Evolutionary conservation across 2,329 filamentous ascomycete genomes (phyloP).

Genomic region (Aspergillus tanneri): DNA sequence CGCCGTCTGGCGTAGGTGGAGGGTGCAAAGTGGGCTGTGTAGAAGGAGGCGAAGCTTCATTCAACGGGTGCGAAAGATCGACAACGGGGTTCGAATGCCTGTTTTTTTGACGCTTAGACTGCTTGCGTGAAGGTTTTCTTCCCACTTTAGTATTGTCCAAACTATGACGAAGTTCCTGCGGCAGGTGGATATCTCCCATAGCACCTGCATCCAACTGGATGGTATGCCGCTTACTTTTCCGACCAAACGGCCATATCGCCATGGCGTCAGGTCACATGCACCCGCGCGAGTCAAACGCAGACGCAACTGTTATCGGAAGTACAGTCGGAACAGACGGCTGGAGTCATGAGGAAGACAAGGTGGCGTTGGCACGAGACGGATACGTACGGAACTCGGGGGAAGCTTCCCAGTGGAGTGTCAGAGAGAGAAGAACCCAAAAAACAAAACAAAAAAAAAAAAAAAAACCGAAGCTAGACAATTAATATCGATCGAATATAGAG

Average conservation of each 20-base stretch:
- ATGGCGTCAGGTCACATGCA: slow-evolving; percentile 48
- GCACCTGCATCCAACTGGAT: slow-evolving; percentile 57
- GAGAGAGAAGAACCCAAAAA: too few relatives aligned
- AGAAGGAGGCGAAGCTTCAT: slow-evolving; percentile 14
- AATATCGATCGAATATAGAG: too few relatives aligned
- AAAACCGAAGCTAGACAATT: slow-evolving; percentile 4
- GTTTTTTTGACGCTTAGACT: slow-evolving; percentile 36
- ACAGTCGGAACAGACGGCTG: slow-evolving; percentile 21
- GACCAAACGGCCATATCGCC: slow-evolving; percentile 82
- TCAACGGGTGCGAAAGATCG: slow-evolving; percentile 17
- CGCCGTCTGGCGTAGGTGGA: slow-evolving; percentile 24
- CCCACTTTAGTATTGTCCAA: slow-evolving; percentile 27
- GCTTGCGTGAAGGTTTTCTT: slow-evolving; percentile 35
- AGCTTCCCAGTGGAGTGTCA: too few relatives aligned
- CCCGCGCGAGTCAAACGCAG: slow-evolving; percentile 22
- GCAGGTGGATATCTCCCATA: slow-evolving; percentile 35
- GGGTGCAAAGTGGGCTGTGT: slow-evolving; percentile 20
- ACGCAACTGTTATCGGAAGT: slow-evolving; percentile 18
- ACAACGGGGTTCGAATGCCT: slow-evolving; percentile 29
- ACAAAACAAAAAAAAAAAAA: background rate
- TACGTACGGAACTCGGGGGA: slow-evolving; percentile 2
- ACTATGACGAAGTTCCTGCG: slow-evolving; percentile 33
- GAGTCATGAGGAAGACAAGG: slow-evolving; percentile 27
- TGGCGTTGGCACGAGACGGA: slow-evolving; percentile 15
- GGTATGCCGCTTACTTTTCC: slow-evolving; percentile 67